Evolutionary conservation across 2,329 filamentous ascomycete species (phyloP).

Genomic region (Colletotrichum truncatum): DNA sequence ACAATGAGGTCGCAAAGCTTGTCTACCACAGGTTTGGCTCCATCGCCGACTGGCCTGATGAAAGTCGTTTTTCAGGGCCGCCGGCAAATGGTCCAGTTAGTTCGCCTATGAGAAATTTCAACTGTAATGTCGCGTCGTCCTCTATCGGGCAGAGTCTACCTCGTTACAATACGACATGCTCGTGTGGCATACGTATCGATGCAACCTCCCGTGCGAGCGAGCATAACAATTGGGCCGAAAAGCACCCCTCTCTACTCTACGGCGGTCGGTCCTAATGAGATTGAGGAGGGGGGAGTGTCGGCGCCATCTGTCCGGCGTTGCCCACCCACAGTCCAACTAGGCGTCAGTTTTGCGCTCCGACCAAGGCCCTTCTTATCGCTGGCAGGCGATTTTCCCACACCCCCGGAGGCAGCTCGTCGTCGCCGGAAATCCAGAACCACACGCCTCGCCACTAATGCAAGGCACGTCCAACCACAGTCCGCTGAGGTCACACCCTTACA

Average conservation of each 20-base stretch:
- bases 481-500: slow-evolving; percentile 3
- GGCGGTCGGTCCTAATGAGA: not conserved
- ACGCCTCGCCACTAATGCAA: slow-evolving; percentile 25
- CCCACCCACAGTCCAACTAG: not conserved
- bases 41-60: slow-evolving; percentile 1
- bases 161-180: not conserved
- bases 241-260: not conserved
- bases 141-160: too few relatives aligned
- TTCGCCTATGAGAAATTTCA: not conserved
- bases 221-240: not conserved
- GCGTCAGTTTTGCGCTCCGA: not conserved
- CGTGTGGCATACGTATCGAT: not conserved
- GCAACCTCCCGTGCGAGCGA: not conserved
- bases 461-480: slow-evolving; percentile 28
- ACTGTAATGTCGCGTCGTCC: not conserved
- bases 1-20: slow-evolving; percentile 27
- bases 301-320: slow-evolving; percentile 14
- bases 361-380: not conserved
- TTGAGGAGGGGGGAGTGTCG: not conserved
- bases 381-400: not conserved
- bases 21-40: not conserved
- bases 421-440: slow-evolving; percentile 20
- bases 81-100: not conserved
- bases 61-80: not conserved
- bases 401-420: slow-evolving; percentile 7